phyloP scores from a whole-genome alignment of 345 rosid genomes.

The Eutrema japonicum region DNA sequence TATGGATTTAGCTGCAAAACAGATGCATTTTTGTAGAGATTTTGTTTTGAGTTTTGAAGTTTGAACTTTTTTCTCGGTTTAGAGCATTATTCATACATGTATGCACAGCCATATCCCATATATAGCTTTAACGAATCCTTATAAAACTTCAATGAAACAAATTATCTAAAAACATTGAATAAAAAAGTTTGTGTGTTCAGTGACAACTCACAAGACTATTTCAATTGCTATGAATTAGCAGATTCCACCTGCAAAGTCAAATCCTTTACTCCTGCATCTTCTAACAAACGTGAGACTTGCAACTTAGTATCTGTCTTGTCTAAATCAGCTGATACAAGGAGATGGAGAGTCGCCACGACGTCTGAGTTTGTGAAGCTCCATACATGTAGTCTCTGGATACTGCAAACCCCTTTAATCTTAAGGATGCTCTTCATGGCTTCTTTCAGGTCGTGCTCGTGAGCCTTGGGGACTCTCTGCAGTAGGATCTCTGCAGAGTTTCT shows the following conservation, averaged over 20 bases:
- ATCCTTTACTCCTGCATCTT: constrained; percentile 83
- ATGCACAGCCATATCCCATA: constrained; percentile 13
- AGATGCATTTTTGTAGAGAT: background rate
- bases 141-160: background rate
- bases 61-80: background rate
- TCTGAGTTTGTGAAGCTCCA: constrained; percentile 93
- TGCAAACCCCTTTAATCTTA: constrained; percentile 61
- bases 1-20: background rate
- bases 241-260: constrained; percentile 80
- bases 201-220: constrained; percentile 21
- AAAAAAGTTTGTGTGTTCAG: constrained; percentile 14
- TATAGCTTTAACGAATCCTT: background rate
- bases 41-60: background rate
- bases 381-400: constrained; percentile 74
- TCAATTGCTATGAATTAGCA: constrained; percentile 35
- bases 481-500: constrained; percentile 90
- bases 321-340: constrained; percentile 66
- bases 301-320: constrained; percentile 63
- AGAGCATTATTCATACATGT: background rate
- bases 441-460: constrained; percentile 63
- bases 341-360: constrained; percentile 78
- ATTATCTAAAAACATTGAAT: background rate
- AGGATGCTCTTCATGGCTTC: constrained; percentile 58
- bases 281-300: constrained; percentile 59
- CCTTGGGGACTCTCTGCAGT: constrained; percentile 85